These are phyloP conservation scores for Scytalidium lignicola DNA, from an alignment of 2,329 filamentous ascomycete genomes.

Conservation along the genomic window DNA sequence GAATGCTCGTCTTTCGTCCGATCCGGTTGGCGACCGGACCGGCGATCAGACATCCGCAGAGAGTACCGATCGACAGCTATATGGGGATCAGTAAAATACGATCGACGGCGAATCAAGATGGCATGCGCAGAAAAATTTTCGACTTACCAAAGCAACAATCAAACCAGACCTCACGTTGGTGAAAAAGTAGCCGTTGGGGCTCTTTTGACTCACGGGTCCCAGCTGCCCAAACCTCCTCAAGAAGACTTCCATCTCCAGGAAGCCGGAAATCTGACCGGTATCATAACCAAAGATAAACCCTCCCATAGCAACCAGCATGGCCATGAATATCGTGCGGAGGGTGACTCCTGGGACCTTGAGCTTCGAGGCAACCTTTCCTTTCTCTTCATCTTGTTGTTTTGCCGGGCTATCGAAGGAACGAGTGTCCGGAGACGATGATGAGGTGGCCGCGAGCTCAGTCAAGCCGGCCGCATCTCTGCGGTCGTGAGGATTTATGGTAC, in stretches of 20 bases:
- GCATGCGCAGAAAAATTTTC: too few species aligned
- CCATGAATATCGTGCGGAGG: constrained; percentile 18
- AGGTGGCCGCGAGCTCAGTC: neutral
- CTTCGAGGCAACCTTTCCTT: neutral
- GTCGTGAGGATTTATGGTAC: neutral
- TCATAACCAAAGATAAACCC: constrained; percentile 28
- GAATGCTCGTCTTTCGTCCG: constrained; percentile 56
- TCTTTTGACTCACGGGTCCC: constrained; percentile 14
- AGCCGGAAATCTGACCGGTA: constrained; percentile 43
- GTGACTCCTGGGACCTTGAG: constrained; percentile 2
- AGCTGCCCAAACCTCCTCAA: constrained; percentile 45
- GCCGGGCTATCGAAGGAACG: neutral
- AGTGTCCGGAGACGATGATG: neutral
- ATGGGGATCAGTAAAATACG: constrained; percentile 46
- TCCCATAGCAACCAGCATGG: constrained; percentile 20
- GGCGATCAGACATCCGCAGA: constrained; percentile 71
- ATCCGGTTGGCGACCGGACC: constrained; percentile 63
- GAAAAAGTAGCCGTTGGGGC: constrained; percentile 36
- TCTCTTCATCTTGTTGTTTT: neutral
- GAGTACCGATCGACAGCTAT: constrained; percentile 69
- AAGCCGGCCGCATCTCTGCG: neutral
- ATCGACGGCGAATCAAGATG: constrained; percentile 41
- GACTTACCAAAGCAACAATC: constrained; percentile 50
- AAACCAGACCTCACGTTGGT: constrained; percentile 57
- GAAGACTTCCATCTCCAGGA: constrained; percentile 57